Evolutionary conservation across 1,284 basidiomycete genomes (phyloP), one percentile per base, ranked within the genome.

Genomic region (Ceratobasidium sp.): DNA sequence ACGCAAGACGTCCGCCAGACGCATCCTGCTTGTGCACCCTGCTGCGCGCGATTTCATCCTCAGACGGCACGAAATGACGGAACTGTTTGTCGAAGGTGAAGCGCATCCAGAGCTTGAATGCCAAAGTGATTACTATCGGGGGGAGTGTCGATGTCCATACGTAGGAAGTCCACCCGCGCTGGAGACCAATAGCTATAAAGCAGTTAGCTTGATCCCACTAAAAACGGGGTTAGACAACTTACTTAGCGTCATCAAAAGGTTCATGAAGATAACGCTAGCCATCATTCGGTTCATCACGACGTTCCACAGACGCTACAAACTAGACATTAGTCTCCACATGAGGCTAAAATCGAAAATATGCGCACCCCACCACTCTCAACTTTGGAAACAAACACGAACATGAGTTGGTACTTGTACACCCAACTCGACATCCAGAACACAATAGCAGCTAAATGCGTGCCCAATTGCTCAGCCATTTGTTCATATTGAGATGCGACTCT

Each of bases 361-460:
- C 91, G 77, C 80, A 93, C 91, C 32, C 96, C 96, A 73, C 96
- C 96, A 73, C 91, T 94, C 82, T 98, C 96, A 21, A 95, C 92
- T 77, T 89, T 90, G 1, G 95, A 90, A 62, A 94, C 84, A 80
- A 88, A 95, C 69, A 97, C 94, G 80, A 96, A 98, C 88, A 98
- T 95, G 58, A 97, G 85, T 83, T 97, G 94, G 78, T 94, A 96
- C 84, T 93, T 96, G 87, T 95, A 93, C 2, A 81, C 82, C n/a
- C 73, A 35, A 26, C 75, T 75, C 54, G 75, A 77, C 75, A 84
- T 80, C 92, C 93, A 96, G 81, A 98, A 94, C 6, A 96, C 93
- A 47, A 91, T 79, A 2, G 89, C 88, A 8, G 88, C 92, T 28
- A 89, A 43, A 47, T 26, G n/a, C 6, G 9, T 47, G 23, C 18